Conservation (phyloP, 352 stramenopile species). For the Globisporangium yorkense region DNA sequence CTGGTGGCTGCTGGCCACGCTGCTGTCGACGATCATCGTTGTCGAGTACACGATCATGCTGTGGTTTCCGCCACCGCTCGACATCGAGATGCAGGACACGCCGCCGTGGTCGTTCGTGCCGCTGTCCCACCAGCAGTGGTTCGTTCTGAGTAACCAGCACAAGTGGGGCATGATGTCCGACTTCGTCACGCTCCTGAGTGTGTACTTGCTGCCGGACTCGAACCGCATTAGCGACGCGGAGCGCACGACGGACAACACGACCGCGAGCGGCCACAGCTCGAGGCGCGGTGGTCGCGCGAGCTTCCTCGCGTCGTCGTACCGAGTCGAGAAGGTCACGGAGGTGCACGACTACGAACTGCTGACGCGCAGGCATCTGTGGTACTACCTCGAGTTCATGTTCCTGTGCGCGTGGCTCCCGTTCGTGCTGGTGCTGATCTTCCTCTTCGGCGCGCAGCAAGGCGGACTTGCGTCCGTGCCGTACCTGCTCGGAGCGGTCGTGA, state of each 20-base stretch:
- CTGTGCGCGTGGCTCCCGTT: constrained; percentile 62
- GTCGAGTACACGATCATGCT: constrained; percentile 66
- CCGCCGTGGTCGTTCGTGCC: constrained; percentile 54
- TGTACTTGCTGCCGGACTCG: constrained; percentile 67
- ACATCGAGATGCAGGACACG: constrained; percentile 51
- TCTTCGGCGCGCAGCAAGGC: constrained; percentile 62
- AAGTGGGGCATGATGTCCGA: constrained; percentile 76
- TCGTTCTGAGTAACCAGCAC: constrained; percentile 60
- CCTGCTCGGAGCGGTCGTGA: constrained; percentile 54
- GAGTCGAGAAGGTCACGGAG: constrained; percentile 15
- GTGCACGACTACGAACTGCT: constrained; percentile 49
- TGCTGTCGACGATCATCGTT: constrained; percentile 67
- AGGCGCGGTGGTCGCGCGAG: neutral
- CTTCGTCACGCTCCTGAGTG: constrained; percentile 58
- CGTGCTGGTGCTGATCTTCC: constrained; percentile 64
- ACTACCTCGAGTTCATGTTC: constrained; percentile 60
- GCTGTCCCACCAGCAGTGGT: constrained; percentile 55
- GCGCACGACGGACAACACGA: constrained; percentile 8
- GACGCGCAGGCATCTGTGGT: constrained; percentile 62
- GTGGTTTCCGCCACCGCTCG: constrained; percentile 55
- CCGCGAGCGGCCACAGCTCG: constrained; percentile 1
- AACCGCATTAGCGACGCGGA: constrained; percentile 22
- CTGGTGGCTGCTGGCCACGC: constrained; percentile 46
- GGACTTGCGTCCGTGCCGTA: constrained; percentile 73
- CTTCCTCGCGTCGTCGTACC: neutral